Conservation (phyloP, 78 protist species). For the Dictyostelium brefeldianum region DNA sequence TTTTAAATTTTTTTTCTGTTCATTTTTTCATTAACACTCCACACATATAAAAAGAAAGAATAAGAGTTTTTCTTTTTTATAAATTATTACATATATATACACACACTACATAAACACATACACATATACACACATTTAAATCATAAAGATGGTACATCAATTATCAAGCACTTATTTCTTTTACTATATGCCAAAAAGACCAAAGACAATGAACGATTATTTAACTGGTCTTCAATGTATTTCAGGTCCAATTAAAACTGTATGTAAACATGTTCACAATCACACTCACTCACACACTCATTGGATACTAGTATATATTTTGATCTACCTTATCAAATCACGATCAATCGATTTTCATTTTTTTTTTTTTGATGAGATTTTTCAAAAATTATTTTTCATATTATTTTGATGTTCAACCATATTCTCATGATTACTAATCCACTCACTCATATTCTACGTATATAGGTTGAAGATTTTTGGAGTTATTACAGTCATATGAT, state of each 20-base stretch:
- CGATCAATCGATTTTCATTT: not conserved
- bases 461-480: constrained; percentile 83
- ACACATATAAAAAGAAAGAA: no score
- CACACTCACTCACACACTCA: no score
- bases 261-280: not conserved
- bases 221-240: constrained; percentile 54
- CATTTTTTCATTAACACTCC: not conserved
- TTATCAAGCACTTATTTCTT: constrained; percentile 51
- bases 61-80: not conserved
- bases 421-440: no score
- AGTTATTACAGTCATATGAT: constrained; percentile 79
- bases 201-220: constrained; percentile 70
- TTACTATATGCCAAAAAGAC: constrained; percentile 67
- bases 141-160: constrained; percentile 10
- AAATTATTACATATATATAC: no score
- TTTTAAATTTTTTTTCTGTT: not conserved
- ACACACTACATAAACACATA: no score
- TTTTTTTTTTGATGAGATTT: not conserved
- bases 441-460: no score
- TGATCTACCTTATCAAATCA: not conserved
- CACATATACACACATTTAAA: not conserved
- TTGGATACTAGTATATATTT: not conserved
- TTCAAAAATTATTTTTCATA: no score
- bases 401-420: no score
- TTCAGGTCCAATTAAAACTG: constrained; percentile 63